A percentile compares a stretch with the other conserved stretches of the same genome.
phyloP scores from a whole-genome alignment of 163 green algal species.

The Chlorella variabilis region DNA sequence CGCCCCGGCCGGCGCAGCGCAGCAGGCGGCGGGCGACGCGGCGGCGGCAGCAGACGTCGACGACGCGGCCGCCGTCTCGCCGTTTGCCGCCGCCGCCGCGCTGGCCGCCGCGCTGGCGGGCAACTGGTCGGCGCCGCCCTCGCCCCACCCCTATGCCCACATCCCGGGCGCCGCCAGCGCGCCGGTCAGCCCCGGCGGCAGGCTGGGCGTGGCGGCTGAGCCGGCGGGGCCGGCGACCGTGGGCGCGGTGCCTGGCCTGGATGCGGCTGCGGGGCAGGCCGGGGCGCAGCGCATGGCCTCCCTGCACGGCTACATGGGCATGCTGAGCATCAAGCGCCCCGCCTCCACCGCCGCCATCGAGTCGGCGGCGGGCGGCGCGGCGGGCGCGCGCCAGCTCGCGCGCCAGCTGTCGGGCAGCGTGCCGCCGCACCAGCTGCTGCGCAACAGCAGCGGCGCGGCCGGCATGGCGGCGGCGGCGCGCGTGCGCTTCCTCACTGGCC shows the following conservation, averaged over 20 bases:
- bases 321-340: constrained; percentile 32
- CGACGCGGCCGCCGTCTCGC: neutral
- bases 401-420: constrained; percentile 14
- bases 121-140: too few relatives aligned
- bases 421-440: constrained; percentile 2
- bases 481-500: constrained; percentile 26
- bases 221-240: neutral
- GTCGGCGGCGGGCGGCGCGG: constrained; percentile 1
- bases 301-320: constrained; percentile 44
- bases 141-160: neutral
- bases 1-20: neutral
- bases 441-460: neutral
- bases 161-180: neutral
- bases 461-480: neutral
- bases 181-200: neutral
- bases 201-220: neutral
- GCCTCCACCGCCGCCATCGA: neutral
- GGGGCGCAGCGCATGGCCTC: constrained; percentile 24
- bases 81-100: constrained; percentile 3
- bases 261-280: neutral
- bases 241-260: neutral
- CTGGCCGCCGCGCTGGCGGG: neutral
- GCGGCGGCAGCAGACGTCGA: neutral
- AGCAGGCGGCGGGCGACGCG: neutral
- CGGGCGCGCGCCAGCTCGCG: neutral